Base-by-base conservation (phyloP, 202 grass and related monocot species). In the Panicum virgatum region DNA sequence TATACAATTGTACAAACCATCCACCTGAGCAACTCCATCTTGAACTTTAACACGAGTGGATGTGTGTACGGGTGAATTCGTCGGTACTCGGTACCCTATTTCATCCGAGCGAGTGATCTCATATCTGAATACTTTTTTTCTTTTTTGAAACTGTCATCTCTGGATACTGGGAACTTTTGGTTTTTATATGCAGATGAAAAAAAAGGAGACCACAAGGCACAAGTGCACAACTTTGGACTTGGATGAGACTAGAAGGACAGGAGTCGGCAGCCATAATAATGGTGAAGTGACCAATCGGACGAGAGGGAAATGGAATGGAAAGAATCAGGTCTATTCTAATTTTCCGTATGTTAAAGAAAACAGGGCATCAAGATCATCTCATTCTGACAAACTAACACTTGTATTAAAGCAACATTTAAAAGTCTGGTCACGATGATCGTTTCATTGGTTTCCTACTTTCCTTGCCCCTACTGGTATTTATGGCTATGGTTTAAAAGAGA, bases 161-260 rank as follows among this genome's bases (percentile, higher is more conserved):
- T 2, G 29, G 20, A 32, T 62, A 20, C 40, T 60, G 61, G 12
- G 20, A 68, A 37, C 12, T 62, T 87, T 63, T 36, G 15, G 36
- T 15, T 34, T 48, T 54, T 13, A 62, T 61, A 26, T 22, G 13
- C 16, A 18, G 23, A 72, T 57, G 65, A 14, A 74, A 73, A 66
- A 66, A 66, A 79, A 84, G 51, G 60, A 12, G 36, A 53, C n/a
- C n/a, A n/a, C n/a, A n/a, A n/a, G n/a, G n/a, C n/a, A n/a, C n/a
- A n/a, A n/a, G n/a, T 10, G n/a, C 14, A 54, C 51, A 29, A 19
- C 9, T 62, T 32, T 59, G 9, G n/a, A n/a, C 53, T 51, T 66
- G 66, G 74, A 32, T 22, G 36, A 58, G 58, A 68, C 40, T 43
- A 11, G 62, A 69, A 81, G 84, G 59, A 19, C 37, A 38, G 50